phyloP scores from a whole-genome alignment of 2,329 filamentous ascomycete species.

The Dactylellina cionopaga region DNA sequence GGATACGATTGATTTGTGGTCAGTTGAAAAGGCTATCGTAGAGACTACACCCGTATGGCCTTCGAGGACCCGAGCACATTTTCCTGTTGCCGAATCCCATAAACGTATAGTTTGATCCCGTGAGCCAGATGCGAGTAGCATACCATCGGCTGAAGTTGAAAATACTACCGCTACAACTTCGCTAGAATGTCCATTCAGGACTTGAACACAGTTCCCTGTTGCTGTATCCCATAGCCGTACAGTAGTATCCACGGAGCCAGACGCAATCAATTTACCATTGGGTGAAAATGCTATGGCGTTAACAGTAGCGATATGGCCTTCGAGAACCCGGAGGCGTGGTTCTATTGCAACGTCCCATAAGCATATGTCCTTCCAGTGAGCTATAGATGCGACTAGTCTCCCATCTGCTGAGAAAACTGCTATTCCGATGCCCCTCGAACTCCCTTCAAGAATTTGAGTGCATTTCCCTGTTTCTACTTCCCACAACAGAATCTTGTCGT shows the following conservation, averaged over 20 bases:
- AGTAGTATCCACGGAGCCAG: background rate
- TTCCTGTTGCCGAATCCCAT: background rate
- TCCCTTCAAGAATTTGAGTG: background rate
- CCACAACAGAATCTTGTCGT: conserved; percentile 2
- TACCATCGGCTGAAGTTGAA: conserved; percentile 44
- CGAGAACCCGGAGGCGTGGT: background rate
- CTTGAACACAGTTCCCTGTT: background rate
- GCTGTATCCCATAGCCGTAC: background rate
- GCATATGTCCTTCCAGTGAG: background rate
- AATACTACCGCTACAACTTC: conserved; percentile 28
- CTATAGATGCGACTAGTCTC: background rate
- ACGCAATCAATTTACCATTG: background rate
- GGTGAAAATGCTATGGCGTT: background rate
- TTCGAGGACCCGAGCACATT: background rate
- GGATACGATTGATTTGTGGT: background rate
- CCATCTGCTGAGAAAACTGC: background rate
- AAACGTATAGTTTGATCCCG: conserved; percentile 63
- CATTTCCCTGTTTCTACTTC: background rate
- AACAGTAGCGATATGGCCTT: background rate
- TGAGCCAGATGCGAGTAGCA: background rate
- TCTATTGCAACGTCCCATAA: background rate
- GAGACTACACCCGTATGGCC: background rate
- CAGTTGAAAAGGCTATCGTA: background rate
- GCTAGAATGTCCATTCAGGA: too few relatives aligned
- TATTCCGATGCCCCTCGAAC: background rate